Percentiles rank a stretch among this genome's conserved stretches.
Conservation (phyloP, 176 grass and related monocot genomes). For the Oryza rufipogon region DNA sequence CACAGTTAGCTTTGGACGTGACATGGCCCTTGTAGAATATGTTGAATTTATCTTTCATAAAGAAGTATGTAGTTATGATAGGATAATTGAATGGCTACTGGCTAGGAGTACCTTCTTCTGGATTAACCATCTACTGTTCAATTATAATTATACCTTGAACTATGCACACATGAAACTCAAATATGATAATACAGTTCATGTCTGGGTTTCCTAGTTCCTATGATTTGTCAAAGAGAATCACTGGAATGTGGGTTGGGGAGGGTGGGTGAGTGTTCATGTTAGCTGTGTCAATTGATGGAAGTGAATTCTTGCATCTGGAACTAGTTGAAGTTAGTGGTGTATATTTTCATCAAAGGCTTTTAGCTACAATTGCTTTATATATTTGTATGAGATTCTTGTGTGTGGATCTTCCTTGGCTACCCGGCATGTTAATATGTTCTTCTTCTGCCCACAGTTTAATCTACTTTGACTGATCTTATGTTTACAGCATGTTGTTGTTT, state of each 20-base stretch:
- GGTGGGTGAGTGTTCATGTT: too few relatives aligned
- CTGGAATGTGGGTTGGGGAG: background rate
- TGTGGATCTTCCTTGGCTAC: background rate
- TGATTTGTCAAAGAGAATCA: background rate
- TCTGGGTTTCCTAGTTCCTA: background rate
- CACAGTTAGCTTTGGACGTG: background rate
- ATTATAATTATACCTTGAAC: background rate
- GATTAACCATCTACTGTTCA: background rate
- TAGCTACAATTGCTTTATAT: background rate
- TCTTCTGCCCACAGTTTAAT: background rate
- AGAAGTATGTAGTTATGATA: background rate
- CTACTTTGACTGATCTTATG: background rate
- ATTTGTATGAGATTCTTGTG: background rate
- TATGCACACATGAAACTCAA: background rate
- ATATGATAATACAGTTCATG: background rate
- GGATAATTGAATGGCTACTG: background rate
- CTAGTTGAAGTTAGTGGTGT: background rate
- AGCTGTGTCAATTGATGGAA: background rate
- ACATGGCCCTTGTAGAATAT: background rate
- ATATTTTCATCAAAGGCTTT: background rate
- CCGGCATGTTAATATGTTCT: too few relatives aligned
- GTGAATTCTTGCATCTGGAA: background rate
- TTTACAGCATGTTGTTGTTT: background rate
- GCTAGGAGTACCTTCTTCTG: background rate
- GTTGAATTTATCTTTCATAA: background rate